Base-by-base conservation (phyloP, 176 grass and related monocot genomes). In the Cocos nucifera region DNA sequence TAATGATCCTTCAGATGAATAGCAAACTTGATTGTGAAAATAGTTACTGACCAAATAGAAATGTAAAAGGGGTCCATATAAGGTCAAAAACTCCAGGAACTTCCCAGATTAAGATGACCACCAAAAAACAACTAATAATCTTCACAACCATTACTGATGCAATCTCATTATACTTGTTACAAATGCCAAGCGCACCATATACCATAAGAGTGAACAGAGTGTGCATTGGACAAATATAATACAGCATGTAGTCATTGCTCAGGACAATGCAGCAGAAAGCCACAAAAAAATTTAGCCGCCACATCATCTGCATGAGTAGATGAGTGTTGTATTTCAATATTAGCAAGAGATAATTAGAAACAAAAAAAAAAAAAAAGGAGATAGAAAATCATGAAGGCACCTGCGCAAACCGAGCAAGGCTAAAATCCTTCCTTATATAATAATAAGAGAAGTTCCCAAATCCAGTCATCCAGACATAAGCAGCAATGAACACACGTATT, bases 381-480 rank as follows among this genome's bases (percentile, higher is more conserved):
- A 44, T 56, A 16, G 6, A 44, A 44, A 54, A 3, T 67, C 52
- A 65, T 62, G 53, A 53, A 63, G 59, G 18, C 53, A 95, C 89
- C 89, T 95, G 89, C 71, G 72, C 75, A 79, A 95, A 95, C 71
- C 89, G 73, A 67, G 75, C 81, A 53, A 95, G 48, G 59, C 89
- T 88, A 55, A 95, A 95, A 62, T 95, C 89, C 69, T 95, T 95
- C 60, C 74, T 69, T 22, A 80, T 81, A 51, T 95, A 95, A 30
- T 95, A 95, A 54, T 95, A 95, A 52, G 84, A 95, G 69, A 95
- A 95, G 62, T 95, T 95, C 63, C 89, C 89, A 77, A 95, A 95
- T 76, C 84, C 89, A 64, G 89, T 95, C 89, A 95, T 95, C 89
- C 89, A 95, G 30, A 88, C 89, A 79, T 88, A 95, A 54, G 72